Evolutionary conservation across 805 yeast species (phyloP), one percentile per base, ranked within the genome.

Genomic region (Barnettozyma siamensis): DNA sequence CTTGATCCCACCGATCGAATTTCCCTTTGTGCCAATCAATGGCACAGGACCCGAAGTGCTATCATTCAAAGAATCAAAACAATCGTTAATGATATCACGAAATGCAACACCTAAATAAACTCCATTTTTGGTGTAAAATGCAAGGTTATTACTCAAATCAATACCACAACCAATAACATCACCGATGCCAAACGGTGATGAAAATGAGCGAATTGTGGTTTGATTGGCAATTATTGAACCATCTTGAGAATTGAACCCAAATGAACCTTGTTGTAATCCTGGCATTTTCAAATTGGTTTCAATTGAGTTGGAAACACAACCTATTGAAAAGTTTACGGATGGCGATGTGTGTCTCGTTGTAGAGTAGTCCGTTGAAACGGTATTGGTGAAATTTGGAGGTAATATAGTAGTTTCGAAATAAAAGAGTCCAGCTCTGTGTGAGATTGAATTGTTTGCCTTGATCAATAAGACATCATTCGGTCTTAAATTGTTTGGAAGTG

Each of bases 121-220:
- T 2, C 96, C 97, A 61, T 89, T 88, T 57, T 84, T 81, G 0
- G 96, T 88, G 48, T 77, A 76, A 52, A 88, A 89, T 2, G 87
- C 70, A 0, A 78, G 63, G 32, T 76, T 72, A 31, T 74, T 75
- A 13, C 73, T 66, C 51, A 76, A 83, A 63, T 88, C 83, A 19
- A 88, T 71, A 5, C 96, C 96, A 60, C 89, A 83, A 0, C 97
- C 97, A 47, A 89, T 71, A 3, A 75, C 67, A 59, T 88, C 96
- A 18, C 72, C 72, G 28, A 63, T 55, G 0, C 79, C 75, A 57
- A 73, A 80, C 24, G 57, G 62, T 31, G 72, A 69, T 2, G 69
- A 68, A 38, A 64, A 69, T 19, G 60, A 64, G 33, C 64, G 65
- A 13, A 66, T 60, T 3, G 65, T 57, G 11, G 66, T 64, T 35